Conservation (phyloP, 2,329 filamentous ascomycete species). For the Penicillium palitans region DNA sequence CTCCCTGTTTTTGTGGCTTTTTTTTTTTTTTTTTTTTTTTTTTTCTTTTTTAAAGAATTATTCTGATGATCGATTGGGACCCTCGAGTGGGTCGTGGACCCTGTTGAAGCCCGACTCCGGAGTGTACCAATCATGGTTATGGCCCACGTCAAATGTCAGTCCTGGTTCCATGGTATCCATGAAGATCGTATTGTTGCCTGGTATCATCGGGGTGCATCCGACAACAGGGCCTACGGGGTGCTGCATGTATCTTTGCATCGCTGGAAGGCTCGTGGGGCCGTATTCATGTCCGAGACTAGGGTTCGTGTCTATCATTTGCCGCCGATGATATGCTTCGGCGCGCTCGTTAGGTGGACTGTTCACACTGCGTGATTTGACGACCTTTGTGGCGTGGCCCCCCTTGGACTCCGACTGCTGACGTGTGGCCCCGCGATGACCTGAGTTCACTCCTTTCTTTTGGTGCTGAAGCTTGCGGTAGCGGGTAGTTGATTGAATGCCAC, state of each 20-base stretch:
- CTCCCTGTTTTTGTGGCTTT: slow-evolving; percentile 4
- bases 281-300: not conserved
- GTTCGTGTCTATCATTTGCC: not conserved
- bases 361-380: slow-evolving; percentile 33
- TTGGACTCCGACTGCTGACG: slow-evolving; percentile 45
- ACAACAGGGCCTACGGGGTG: slow-evolving; percentile 27
- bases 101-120: slow-evolving; percentile 18
- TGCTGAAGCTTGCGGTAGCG: slow-evolving; percentile 61
- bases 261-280: not conserved
- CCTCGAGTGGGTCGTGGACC: slow-evolving; percentile 18
- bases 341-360: slow-evolving; percentile 27
- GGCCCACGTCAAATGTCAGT: slow-evolving; percentile 20
- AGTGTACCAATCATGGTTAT: slow-evolving; percentile 20
- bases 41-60: slow-evolving; percentile 19
- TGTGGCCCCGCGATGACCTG: slow-evolving; percentile 41
- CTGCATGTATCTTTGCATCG: not conserved
- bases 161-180: slow-evolving; percentile 24
- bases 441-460: slow-evolving; percentile 41
- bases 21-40: not conserved
- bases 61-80: slow-evolving; percentile 19
- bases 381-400: slow-evolving; percentile 43
- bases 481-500: slow-evolving; percentile 79
- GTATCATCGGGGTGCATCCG: slow-evolving; percentile 30
- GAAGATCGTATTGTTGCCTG: slow-evolving; percentile 29
- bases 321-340: slow-evolving; percentile 22